Conservation (phyloP, 2,329 filamentous ascomycete genomes). For the Penicillium sp. region DNA sequence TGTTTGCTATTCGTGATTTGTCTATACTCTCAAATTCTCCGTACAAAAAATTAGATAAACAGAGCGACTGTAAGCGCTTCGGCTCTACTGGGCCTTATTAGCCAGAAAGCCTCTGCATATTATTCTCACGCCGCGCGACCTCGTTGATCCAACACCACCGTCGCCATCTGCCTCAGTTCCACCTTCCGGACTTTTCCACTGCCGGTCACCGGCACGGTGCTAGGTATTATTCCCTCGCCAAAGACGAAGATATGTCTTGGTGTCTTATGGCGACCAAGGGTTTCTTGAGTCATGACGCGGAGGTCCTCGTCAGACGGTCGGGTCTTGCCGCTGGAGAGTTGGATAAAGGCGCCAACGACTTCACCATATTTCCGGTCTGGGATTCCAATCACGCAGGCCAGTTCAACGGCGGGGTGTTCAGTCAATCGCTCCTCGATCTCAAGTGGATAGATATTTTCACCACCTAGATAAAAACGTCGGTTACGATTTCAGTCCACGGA, state of each 20-base stretch:
- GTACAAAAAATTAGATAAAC: no score
- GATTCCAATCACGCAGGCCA: slow-evolving; percentile 70
- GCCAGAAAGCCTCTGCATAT: no score
- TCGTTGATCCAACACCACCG: slow-evolving; percentile 32
- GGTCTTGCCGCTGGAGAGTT: slow-evolving; percentile 30
- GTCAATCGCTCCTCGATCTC: slow-evolving; percentile 75
- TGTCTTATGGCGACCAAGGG: slow-evolving; percentile 66
- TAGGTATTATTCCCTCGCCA: slow-evolving; percentile 58
- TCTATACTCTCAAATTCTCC: no score
- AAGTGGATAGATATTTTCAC: slow-evolving; percentile 72
- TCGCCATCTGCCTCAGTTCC: slow-evolving; percentile 53
- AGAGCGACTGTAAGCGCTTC: no score
- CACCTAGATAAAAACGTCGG: slow-evolving; percentile 47
- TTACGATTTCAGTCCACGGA: background rate
- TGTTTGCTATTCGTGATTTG: no score
- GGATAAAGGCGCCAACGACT: slow-evolving; percentile 66
- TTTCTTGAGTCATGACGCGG: slow-evolving; percentile 62
- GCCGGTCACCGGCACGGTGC: slow-evolving; percentile 64
- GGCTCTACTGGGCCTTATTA: no score
- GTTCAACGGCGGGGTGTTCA: slow-evolving; percentile 60
- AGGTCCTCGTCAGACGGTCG: slow-evolving; percentile 56
- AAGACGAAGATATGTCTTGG: slow-evolving; percentile 76
- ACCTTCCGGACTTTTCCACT: slow-evolving; percentile 71
- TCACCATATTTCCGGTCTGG: slow-evolving; percentile 72
- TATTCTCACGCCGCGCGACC: no score